A percentile compares a stretch with the other conserved stretches of the same genome.
Evolutionary conservation across 257 asterid species (phyloP).

Genomic region (Nicotiana obtusifolia): DNA sequence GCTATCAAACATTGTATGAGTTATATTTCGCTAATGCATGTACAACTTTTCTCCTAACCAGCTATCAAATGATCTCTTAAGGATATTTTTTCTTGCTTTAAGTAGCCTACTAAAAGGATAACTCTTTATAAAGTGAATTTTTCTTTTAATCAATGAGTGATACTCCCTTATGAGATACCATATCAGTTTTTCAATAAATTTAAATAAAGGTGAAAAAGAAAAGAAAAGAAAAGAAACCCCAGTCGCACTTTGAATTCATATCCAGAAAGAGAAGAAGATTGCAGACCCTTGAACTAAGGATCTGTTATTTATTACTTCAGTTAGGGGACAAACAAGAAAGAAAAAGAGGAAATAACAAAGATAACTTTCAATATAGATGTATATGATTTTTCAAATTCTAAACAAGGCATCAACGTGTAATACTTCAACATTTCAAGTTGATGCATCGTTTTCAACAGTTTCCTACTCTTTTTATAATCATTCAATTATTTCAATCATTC

Average conservation of each 20-base stretch:
- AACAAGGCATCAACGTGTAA: background rate
- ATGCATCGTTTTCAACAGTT: slow-evolving; percentile 13
- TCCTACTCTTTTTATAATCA: background rate
- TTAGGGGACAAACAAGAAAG: background rate
- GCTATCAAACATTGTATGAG: too few species aligned
- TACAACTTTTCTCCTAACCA: too few species aligned
- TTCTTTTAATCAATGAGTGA: too few species aligned
- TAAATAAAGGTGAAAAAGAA: background rate
- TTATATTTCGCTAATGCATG: too few species aligned
- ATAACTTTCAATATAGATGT: background rate
- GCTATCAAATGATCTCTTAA: too few species aligned
- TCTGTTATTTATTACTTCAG: background rate
- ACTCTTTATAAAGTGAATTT: too few species aligned
- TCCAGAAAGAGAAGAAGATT: background rate
- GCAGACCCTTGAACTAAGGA: background rate
- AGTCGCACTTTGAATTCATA: background rate
- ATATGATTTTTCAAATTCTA: background rate
- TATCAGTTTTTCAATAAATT: too few species aligned
- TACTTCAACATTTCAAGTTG: slow-evolving; percentile 9
- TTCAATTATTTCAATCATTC: background rate
- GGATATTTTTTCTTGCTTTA: too few species aligned
- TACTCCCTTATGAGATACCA: too few species aligned
- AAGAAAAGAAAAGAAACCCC: background rate
- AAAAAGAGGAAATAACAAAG: background rate
- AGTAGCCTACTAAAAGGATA: too few species aligned